phyloP scores from a whole-genome alignment of 495 filamentous ascomycete species.

The Aspergillus incahuasiensis region DNA sequence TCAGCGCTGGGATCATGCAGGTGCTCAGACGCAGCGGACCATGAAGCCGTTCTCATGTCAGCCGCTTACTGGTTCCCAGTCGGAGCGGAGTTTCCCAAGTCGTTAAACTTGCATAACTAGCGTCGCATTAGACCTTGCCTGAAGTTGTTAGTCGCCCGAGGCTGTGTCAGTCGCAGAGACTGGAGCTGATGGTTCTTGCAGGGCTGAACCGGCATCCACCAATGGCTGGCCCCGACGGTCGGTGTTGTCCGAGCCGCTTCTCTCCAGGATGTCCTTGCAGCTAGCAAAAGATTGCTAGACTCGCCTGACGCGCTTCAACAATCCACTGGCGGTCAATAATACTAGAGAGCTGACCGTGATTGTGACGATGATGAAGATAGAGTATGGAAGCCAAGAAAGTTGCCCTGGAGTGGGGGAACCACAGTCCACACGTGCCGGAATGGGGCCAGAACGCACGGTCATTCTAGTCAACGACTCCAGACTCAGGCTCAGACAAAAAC shows the following conservation, averaged over 20 bases:
- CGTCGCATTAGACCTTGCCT: background rate
- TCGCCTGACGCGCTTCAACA: background rate
- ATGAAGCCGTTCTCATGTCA: slow-evolving; percentile 4
- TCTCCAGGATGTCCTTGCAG: background rate
- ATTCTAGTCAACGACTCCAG: too few species aligned
- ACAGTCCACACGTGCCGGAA: too few species aligned
- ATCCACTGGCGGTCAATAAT: background rate
- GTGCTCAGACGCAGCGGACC: slow-evolving; percentile 4
- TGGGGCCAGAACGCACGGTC: too few species aligned
- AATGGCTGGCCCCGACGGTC: background rate
- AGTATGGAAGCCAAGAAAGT: too few species aligned
- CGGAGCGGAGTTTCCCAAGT: background rate
- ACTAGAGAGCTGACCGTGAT: background rate
- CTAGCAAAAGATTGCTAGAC: background rate
- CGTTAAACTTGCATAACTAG: slow-evolving; percentile 6
- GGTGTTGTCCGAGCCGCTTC: slow-evolving; percentile 9
- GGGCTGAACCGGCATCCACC: slow-evolving; percentile 8
- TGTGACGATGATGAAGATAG: background rate
- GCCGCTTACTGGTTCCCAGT: background rate
- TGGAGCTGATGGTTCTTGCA: slow-evolving; percentile 5
- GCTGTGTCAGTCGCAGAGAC: slow-evolving; percentile 15
- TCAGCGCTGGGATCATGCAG: slow-evolving; percentile 7
- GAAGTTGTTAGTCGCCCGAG: slow-evolving; percentile 12
- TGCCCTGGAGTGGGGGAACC: too few species aligned
- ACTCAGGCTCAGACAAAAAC: background rate